Base-by-base conservation (phyloP, 768 basidiomycete genomes). In the Tubosaeta brunneosetosa region DNA sequence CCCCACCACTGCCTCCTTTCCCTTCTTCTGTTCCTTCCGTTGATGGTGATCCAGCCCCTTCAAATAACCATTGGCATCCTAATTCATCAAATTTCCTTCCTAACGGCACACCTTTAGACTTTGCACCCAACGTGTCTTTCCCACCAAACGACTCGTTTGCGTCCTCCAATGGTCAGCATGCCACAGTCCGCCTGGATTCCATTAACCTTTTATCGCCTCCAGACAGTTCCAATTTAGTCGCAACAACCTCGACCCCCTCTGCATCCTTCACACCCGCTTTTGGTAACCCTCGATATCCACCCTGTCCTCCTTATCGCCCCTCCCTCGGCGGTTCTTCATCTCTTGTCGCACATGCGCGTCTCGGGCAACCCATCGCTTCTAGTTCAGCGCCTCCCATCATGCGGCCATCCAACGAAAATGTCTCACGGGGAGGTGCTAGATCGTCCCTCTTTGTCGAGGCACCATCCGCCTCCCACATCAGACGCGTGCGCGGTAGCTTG, bases 1-100 rank as follows among this genome's bases (percentile, higher is more conserved):
- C 69, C 34, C 44, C 69, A 22, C 52, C 61, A 55, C 57, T 60
- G 52, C 67, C 68, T 47, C 61, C 64, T 12, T 12, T 64, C 49
- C 60, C 42, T 26, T 50, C 57, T 45, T 59, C 68, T 26, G 49
- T 51, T 32, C 52, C 57, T 47, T 59, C 68, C 32, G 53, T 51
- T 34, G 57, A 53, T 41, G 59, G 48, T 25, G 64, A 56, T 55
- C 51, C 52, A 49, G 38, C 37, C 49, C 43, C 52, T 47, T 42
- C 59, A 49, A 50, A 37, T 36, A 50, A 55, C 26, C 56, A 53
- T 14, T 67, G 65, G 65, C 51, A 49, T 41, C 12, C 55, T 26
- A 48, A 47, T 47, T 26, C 59, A 47, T 50, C 65, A 19, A 60
- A 41, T 47, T 66, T 66, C 56, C 58, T 57, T 46, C 49, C 63